phyloP scores from a whole-genome alignment of 768 basidiomycete genomes.

The Lyophyllum shimeji region DNA sequence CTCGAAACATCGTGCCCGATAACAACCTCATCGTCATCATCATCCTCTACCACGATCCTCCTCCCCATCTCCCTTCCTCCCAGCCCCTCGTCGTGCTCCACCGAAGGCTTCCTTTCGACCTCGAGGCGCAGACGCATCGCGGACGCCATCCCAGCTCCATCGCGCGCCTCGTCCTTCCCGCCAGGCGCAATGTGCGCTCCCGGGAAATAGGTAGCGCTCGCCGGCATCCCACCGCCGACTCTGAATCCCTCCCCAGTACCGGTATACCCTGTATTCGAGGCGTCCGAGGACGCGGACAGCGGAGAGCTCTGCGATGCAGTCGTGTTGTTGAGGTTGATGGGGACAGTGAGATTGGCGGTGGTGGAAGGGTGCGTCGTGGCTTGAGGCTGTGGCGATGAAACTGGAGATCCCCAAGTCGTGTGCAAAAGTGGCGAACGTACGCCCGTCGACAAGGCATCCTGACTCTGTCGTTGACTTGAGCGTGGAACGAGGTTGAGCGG shows the following conservation, averaged over 20 bases:
- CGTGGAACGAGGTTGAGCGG: slow-evolving; percentile 25
- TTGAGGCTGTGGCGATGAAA: slow-evolving; percentile 24
- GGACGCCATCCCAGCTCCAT: not conserved
- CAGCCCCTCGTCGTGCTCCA: slow-evolving; percentile 11
- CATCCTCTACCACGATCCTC: slow-evolving; percentile 46
- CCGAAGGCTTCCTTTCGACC: not conserved
- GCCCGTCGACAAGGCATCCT: too few species aligned
- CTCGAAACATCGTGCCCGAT: slow-evolving; percentile 16
- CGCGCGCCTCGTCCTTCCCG: not conserved
- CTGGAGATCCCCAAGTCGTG: slow-evolving; percentile 38
- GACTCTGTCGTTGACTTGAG: not conserved
- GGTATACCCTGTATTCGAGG: slow-evolving; percentile 3
- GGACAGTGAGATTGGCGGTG: too few species aligned
- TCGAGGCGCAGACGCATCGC: not conserved
- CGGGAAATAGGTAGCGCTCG: slow-evolving; percentile 10
- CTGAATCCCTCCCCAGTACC: slow-evolving; percentile 9
- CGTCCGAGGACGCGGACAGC: not conserved
- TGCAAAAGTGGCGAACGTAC: slow-evolving; percentile 36
- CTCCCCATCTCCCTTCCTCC: slow-evolving; percentile 17
- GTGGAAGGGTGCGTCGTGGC: slow-evolving; percentile 1
- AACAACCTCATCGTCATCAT: slow-evolving; percentile 18
- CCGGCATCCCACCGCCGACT: slow-evolving; percentile 1
- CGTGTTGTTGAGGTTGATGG: too few species aligned
- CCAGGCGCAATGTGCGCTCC: too few species aligned
- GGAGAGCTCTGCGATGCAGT: slow-evolving; percentile 4